Percentiles rank a stretch among this genome's conserved stretches.
Evolutionary conservation across 169 alveolate species (phyloP).

Genomic region (Plasmodium adleri): DNA sequence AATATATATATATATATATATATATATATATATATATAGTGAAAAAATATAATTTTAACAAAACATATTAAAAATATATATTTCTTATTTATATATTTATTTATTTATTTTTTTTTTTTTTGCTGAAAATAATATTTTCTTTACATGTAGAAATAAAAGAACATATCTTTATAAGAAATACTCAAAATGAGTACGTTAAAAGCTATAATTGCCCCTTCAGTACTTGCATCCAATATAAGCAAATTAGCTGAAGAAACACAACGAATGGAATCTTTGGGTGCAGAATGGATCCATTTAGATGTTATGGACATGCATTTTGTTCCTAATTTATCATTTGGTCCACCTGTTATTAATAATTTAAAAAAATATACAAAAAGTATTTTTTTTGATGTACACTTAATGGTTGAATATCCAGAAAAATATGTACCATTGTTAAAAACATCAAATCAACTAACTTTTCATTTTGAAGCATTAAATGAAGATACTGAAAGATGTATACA

Average conservation of each 20-base stretch:
- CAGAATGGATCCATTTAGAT: constrained; percentile 88
- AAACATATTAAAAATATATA: too few relatives aligned
- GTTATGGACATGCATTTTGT: constrained; percentile 86
- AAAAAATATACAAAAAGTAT: constrained; percentile 79
- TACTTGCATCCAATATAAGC: constrained; percentile 83
- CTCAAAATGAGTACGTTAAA: constrained; percentile 37
- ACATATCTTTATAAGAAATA: not conserved
- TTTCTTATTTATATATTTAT: too few relatives aligned
- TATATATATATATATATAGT: too few relatives aligned
- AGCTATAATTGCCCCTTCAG: constrained; percentile 85
- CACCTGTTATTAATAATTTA: constrained; percentile 86
- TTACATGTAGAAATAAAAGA: too few relatives aligned
- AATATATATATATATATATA: too few relatives aligned
- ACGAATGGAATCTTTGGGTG: constrained; percentile 78
- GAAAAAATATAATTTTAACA: too few relatives aligned
- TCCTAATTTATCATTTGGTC: constrained; percentile 91
- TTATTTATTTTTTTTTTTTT: too few relatives aligned
- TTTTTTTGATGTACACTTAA: constrained; percentile 90
- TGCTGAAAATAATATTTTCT: too few relatives aligned
- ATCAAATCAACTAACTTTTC: constrained; percentile 87
- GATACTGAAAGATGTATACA: constrained; percentile 41
- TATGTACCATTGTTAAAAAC: constrained; percentile 89
- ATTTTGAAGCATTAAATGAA: constrained; percentile 87
- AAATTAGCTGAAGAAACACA: constrained; percentile 82
- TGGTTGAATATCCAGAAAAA: constrained; percentile 88